phyloP scores from a whole-genome alignment of 352 stramenopile species.

The Phytophthora fragariaefolia region DNA sequence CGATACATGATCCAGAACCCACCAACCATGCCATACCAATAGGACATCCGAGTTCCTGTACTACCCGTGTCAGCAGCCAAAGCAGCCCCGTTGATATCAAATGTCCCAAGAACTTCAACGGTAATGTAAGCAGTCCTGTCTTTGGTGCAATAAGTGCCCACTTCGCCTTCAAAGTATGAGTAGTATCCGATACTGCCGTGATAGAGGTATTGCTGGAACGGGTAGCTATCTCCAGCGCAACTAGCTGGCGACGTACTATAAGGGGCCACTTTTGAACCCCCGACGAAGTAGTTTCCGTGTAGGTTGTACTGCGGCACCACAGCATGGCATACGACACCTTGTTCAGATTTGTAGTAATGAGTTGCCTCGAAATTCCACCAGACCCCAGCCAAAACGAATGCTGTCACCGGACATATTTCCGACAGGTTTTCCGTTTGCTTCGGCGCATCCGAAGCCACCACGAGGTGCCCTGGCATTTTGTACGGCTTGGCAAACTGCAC shows the following conservation, averaged over 20 bases:
- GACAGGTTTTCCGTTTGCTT: constrained; percentile 10
- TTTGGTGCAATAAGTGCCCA: neutral
- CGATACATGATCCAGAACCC: constrained; percentile 18
- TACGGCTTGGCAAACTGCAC: constrained; percentile 27
- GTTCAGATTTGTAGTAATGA: constrained; percentile 18
- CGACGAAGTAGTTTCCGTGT: constrained; percentile 24
- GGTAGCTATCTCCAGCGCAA: constrained; percentile 6
- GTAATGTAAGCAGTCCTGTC: constrained; percentile 11
- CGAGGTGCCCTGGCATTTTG: constrained; percentile 21
- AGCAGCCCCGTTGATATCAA: constrained; percentile 10
- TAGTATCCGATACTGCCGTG: constrained; percentile 15
- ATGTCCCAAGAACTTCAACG: constrained; percentile 10
- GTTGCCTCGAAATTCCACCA: constrained; percentile 28
- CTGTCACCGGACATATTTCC: constrained; percentile 9
- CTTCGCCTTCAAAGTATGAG: constrained; percentile 14
- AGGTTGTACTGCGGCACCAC: constrained; percentile 30
- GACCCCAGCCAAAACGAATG: constrained; percentile 23
- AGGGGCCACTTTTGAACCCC: constrained; percentile 1
- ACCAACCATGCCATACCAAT: constrained; percentile 13
- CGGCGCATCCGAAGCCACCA: constrained; percentile 1
- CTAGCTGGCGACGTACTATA: neutral
- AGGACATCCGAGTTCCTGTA: constrained; percentile 1
- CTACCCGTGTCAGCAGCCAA: constrained; percentile 16
- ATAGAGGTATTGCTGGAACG: constrained; percentile 15
- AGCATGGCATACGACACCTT: constrained; percentile 18